Base-by-base conservation (phyloP, 2,329 filamentous ascomycete species). In the Chrysoporthe austroafricana region DNA sequence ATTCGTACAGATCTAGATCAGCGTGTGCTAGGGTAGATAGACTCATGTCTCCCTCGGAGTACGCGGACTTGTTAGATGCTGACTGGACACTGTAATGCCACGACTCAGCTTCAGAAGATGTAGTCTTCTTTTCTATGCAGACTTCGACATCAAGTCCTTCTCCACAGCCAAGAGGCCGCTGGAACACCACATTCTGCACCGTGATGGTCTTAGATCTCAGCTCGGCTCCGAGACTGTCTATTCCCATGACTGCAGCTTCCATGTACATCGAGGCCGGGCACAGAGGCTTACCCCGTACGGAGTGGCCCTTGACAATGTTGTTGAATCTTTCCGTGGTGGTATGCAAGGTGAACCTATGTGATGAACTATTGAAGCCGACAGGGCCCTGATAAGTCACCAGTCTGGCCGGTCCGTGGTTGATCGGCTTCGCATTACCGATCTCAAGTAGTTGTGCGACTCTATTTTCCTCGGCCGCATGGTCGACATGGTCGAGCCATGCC, bases 221-320 rank as follows among this genome's bases (percentile, higher is more conserved):
- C 14, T 60, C 6, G 0, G 34, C 16, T 42, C 42, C 39, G 26
- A 60, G 14, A 26, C 42, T 16, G 36, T 42, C 34, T 16, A 43
- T 60, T 13, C 18, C 34, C 9, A 60, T 39, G 6, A 9, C 36
- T 39, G 36, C 36, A 9, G 36, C 36, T 39, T 39, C 36, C 36
- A 39, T 34, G 9, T 34, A 13, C 54, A 57, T 57, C 54, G 21
- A 57, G 54, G 54, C 54, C 36, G 54, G 54, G 54, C 54, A 36
- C 9, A 39, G 36, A 39, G 36, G 36, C 36, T 39, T 5, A 39
- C 36, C 36, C 36, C 36, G 36, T 6, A 39, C 36, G 36, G 36
- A 39, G 9, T 39, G 36, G 9, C 36, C 36, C 9, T 39, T 39
- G 36, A 39, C 36, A 39, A 39, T 39, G 36, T 9, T 39, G 36